phyloP scores from a whole-genome alignment of 2,329 filamentous ascomycete genomes.

The Emmonsiellopsis sp. region DNA sequence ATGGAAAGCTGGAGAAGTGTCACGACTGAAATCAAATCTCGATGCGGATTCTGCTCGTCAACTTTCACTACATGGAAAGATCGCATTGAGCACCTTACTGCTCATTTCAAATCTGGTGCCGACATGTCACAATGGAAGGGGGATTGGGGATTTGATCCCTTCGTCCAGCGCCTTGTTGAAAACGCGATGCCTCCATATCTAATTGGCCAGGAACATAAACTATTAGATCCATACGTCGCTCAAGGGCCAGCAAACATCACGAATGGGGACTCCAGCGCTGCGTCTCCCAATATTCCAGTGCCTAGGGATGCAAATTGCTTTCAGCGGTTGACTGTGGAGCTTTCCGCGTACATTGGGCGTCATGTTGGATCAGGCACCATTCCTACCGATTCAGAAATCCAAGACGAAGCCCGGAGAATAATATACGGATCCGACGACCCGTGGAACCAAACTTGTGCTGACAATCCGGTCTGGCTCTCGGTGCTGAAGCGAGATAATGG shows the following conservation, averaged over 20 bases:
- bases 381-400: conserved; percentile 25
- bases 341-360: conserved; percentile 30
- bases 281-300: conserved; percentile 15
- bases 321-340: conserved; percentile 30
- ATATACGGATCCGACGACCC: conserved; percentile 24
- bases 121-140: conserved; percentile 33
- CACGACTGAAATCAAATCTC: conserved; percentile 44
- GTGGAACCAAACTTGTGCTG: conserved; percentile 36
- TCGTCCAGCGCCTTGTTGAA: conserved; percentile 27
- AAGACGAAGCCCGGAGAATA: conserved; percentile 21
- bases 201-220: conserved; percentile 25
- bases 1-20: conserved; percentile 54
- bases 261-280: background rate
- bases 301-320: conserved; percentile 34
- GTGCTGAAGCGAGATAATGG: conserved; percentile 37
- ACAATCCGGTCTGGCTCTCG: conserved; percentile 38
- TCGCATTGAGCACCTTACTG: conserved; percentile 32
- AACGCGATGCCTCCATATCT: conserved; percentile 29
- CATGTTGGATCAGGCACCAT: conserved; percentile 24
- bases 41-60: conserved; percentile 37
- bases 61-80: conserved; percentile 36
- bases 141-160: conserved; percentile 33
- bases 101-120: conserved; percentile 31
- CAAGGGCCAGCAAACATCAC: background rate
- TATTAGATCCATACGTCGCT: conserved; percentile 24